Evolutionary conservation across 768 basidiomycete genomes (phyloP).

Genomic region (Amanita muscaria): DNA sequence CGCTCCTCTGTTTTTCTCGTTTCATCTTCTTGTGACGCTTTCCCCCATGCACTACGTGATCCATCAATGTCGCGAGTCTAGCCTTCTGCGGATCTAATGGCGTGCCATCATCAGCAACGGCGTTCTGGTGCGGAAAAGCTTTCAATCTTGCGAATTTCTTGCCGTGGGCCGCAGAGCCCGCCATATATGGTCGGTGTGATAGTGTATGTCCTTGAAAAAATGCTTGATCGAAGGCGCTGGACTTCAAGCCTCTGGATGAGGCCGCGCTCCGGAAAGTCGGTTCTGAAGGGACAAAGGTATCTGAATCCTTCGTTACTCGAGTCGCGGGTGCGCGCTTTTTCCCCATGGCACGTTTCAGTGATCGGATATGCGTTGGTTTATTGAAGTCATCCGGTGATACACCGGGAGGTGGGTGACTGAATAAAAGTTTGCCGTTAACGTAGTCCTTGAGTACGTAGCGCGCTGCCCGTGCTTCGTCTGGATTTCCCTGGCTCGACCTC

Average conservation of each 20-base stretch:
- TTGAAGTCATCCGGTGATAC: slow-evolving; percentile 67
- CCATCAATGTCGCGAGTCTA: slow-evolving; percentile 33
- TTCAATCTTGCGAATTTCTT: slow-evolving; percentile 54
- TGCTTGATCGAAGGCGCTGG: slow-evolving; percentile 63
- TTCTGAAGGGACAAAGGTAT: slow-evolving; percentile 62
- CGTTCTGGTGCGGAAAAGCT: slow-evolving; percentile 79
- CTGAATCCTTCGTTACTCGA: slow-evolving; percentile 74
- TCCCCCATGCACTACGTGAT: slow-evolving; percentile 45
- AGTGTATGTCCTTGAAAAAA: slow-evolving; percentile 67
- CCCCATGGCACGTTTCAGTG: slow-evolving; percentile 46
- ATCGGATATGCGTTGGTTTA: slow-evolving; percentile 50
- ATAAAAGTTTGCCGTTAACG: slow-evolving; percentile 88
- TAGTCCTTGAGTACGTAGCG: slow-evolving; percentile 94
- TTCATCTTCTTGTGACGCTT: slow-evolving; percentile 82
- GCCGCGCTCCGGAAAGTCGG: slow-evolving; percentile 20
- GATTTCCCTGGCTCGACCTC: slow-evolving; percentile 91
- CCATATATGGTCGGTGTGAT: slow-evolving; percentile 54
- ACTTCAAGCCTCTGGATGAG: slow-evolving; percentile 35
- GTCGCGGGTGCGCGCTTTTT: slow-evolving; percentile 88
- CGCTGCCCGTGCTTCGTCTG: slow-evolving; percentile 91
- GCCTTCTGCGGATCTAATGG: slow-evolving; percentile 36
- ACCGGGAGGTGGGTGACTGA: slow-evolving; percentile 82
- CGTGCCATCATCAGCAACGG: slow-evolving; percentile 73
- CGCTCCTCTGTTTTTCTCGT: slow-evolving; percentile 82
- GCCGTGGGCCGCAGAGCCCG: slow-evolving; percentile 47